These are phyloP conservation scores for Paracamarosporium sp. DNA, from an alignment of 2,329 filamentous ascomycete species.

Conservation along the genomic window DNA sequence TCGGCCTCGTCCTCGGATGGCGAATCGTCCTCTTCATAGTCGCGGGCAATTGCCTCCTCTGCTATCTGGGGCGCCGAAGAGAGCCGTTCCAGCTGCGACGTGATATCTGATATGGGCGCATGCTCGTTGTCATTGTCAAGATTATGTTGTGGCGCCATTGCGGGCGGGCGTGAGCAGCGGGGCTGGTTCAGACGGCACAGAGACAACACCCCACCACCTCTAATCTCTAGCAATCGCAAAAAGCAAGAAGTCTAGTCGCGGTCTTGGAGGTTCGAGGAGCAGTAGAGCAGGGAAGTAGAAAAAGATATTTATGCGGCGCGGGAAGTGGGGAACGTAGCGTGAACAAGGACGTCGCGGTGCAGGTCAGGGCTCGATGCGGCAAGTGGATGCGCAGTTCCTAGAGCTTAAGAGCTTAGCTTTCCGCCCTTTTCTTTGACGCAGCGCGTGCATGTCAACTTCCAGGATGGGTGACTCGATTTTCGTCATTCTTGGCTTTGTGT, in stretches of 20 bases:
- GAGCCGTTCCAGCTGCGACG: slow-evolving; percentile 40
- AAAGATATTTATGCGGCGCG: slow-evolving; percentile 3
- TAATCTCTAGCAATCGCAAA: neutral
- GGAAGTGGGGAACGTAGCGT: slow-evolving; percentile 19
- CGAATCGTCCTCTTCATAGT: slow-evolving; percentile 40
- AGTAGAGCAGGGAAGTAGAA: neutral
- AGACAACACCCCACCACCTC: neutral
- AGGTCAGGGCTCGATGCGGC: slow-evolving; percentile 19
- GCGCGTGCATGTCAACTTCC: neutral
- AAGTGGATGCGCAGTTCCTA: slow-evolving; percentile 21
- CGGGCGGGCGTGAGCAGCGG: neutral
- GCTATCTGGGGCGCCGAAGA: slow-evolving; percentile 42
- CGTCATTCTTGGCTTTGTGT: neutral
- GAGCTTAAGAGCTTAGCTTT: slow-evolving; percentile 18
- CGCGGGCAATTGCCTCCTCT: slow-evolving; percentile 46
- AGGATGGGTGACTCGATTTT: slow-evolving; percentile 1
- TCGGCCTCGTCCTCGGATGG: slow-evolving; percentile 52
- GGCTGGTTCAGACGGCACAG: neutral
- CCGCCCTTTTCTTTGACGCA: slow-evolving; percentile 25
- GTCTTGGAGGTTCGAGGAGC: neutral
- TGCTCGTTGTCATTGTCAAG: slow-evolving; percentile 7
- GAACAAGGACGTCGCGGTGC: slow-evolving; percentile 9
- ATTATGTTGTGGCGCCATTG: slow-evolving; percentile 25
- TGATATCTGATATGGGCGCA: slow-evolving; percentile 26
- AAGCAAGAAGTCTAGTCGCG: neutral